Evolutionary conservation across 2,329 filamentous ascomycete species (phyloP).

Genomic region (Penicillium janthinellum): DNA sequence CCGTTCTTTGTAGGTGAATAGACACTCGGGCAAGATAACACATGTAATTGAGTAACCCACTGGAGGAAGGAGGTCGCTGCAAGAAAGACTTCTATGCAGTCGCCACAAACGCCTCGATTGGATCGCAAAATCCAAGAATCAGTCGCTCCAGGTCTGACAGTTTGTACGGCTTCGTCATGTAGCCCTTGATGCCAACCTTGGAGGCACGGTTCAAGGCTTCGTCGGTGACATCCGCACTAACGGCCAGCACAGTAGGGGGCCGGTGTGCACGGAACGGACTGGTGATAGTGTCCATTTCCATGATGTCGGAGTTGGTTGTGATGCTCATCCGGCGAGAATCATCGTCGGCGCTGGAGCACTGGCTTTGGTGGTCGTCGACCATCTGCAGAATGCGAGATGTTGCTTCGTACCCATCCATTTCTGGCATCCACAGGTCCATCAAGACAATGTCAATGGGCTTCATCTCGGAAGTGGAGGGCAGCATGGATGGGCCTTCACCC

Average conservation of each 20-base stretch:
- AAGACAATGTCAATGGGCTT: slow-evolving; percentile 63
- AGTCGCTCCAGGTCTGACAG: slow-evolving; percentile 63
- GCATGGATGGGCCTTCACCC: slow-evolving; percentile 8
- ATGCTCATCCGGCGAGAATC: slow-evolving; percentile 12
- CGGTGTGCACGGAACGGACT: slow-evolving; percentile 38
- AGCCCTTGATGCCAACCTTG: slow-evolving; percentile 66
- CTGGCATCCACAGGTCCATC: slow-evolving; percentile 78
- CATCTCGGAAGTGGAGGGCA: slow-evolving; percentile 31
- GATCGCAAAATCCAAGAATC: slow-evolving; percentile 53
- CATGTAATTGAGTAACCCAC: neutral
- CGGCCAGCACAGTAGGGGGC: slow-evolving; percentile 58
- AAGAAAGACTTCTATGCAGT: neutral
- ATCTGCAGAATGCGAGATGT: slow-evolving; percentile 63
- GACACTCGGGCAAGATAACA: neutral
- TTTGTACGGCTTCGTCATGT: slow-evolving; percentile 70
- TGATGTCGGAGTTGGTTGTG: slow-evolving; percentile 16
- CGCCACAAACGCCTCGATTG: slow-evolving; percentile 6
- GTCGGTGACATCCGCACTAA: slow-evolving; percentile 68
- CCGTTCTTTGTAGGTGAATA: neutral
- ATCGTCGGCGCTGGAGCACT: slow-evolving; percentile 18
- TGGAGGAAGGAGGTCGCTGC: neutral
- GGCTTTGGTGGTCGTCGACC: slow-evolving; percentile 42
- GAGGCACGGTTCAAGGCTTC: slow-evolving; percentile 62
- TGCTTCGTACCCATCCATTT: slow-evolving; percentile 72
- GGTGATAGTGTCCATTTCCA: slow-evolving; percentile 16